Conservation (phyloP, 495 filamentous ascomycete genomes). For the Hyaloscypha bicolor region DNA sequence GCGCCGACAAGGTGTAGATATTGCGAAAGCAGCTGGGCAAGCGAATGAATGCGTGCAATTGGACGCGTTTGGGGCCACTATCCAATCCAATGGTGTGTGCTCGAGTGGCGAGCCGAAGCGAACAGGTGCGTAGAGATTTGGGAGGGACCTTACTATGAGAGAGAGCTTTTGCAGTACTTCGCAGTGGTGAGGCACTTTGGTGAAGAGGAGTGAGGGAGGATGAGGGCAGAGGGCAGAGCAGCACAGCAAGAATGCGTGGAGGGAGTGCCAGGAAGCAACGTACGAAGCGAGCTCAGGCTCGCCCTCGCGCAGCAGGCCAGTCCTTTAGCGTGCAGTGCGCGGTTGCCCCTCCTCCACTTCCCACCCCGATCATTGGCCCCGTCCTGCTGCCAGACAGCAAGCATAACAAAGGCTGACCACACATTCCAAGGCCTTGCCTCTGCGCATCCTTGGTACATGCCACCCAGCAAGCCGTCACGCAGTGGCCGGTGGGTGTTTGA, state of each 20-base stretch:
- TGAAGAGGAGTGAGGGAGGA: slow-evolving; percentile 1
- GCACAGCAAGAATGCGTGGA: background rate
- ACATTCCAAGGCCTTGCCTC: background rate
- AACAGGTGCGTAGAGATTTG: too few species aligned
- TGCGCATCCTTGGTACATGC: too few species aligned
- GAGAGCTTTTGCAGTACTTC: background rate
- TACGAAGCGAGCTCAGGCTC: background rate
- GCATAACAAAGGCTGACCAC: background rate
- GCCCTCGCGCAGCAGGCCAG: background rate
- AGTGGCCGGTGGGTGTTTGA: background rate
- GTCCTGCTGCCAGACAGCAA: background rate
- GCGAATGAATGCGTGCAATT: slow-evolving; percentile 18
- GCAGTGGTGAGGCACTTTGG: background rate
- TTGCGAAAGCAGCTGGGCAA: slow-evolving; percentile 1
- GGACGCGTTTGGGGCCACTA: slow-evolving; percentile 17
- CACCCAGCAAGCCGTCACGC: too few species aligned
- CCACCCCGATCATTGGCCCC: background rate
- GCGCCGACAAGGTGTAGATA: slow-evolving; percentile 18
- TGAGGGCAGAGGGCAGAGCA: background rate
- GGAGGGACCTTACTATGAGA: background rate
- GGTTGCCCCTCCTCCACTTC: background rate
- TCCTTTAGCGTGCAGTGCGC: background rate
- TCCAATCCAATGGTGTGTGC: slow-evolving; percentile 21
- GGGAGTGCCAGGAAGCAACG: background rate
- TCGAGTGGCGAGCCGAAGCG: background rate